A percentile compares a stretch with the other conserved stretches of the same genome.
These are phyloP conservation scores for Fraxinus angustifolia DNA, from an alignment of 305 asterid genomes.

Conservation along the genomic window DNA sequence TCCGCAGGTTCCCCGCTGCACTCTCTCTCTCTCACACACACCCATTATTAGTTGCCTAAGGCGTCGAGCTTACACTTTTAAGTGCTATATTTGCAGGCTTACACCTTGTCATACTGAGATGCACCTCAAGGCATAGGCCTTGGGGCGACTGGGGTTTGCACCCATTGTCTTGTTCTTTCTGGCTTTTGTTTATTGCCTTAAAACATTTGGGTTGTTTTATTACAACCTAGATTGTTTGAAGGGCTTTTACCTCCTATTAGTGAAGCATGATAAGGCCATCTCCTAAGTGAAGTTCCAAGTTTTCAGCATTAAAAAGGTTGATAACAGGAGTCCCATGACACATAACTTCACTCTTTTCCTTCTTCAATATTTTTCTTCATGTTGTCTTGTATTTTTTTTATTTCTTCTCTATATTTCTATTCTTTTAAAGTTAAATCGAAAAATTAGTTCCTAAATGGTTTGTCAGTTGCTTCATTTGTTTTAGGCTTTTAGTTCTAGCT, in stretches of 20 bases:
- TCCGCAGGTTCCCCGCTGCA: neutral
- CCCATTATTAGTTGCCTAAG: neutral
- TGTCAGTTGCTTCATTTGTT: neutral
- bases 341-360: neutral
- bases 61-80: neutral
- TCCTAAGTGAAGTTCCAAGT: neutral
- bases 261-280: neutral
- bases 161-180: neutral
- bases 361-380: neutral
- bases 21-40: neutral
- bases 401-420: neutral
- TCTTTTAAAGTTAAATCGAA: neutral
- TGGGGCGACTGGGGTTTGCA: neutral
- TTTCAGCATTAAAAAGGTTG: neutral
- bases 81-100: neutral
- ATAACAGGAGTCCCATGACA: neutral
- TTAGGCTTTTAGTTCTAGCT: neutral
- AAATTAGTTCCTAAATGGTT: neutral
- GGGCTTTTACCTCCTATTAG: neutral
- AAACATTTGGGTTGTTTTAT: neutral
- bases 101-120: neutral
- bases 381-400: neutral
- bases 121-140: neutral
- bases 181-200: neutral
- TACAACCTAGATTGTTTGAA: neutral